phyloP scores from a whole-genome alignment of 2,329 filamentous ascomycete genomes.

The Microcyclosporella mali region DNA sequence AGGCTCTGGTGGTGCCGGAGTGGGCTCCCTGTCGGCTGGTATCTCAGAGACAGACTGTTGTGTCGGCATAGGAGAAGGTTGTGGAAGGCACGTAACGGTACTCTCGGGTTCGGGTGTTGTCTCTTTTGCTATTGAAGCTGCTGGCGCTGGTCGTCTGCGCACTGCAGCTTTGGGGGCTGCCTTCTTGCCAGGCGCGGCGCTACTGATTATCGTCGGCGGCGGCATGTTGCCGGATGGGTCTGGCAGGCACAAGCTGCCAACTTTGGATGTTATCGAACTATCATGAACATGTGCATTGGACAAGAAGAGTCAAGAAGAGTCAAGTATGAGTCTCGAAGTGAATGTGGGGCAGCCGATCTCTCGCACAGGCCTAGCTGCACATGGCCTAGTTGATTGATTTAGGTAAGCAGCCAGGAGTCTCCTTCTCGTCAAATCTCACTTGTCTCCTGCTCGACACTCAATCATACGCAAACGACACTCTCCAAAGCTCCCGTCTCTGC shows the following conservation, averaged over 20 bases:
- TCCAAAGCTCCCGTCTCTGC: not conserved
- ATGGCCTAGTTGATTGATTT: too few species aligned
- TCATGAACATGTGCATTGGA: too few species aligned
- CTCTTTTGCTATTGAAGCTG: conserved; percentile 13
- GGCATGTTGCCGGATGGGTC: conserved; percentile 1
- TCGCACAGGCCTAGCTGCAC: too few species aligned
- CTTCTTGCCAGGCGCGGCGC: conserved; percentile 46
- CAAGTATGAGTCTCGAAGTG: not conserved
- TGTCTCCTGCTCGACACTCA: not conserved
- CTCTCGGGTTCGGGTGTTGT: conserved; percentile 6
- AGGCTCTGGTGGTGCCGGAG: not conserved
- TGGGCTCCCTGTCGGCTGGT: not conserved
- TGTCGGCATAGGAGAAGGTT: conserved; percentile 15
- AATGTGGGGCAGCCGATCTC: too few species aligned
- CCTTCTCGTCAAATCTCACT: too few species aligned
- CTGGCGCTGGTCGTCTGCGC: conserved; percentile 36
- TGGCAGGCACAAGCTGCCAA: conserved; percentile 12
- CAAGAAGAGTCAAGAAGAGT: not conserved
- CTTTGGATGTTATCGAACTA: not conserved
- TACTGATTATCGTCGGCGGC: conserved; percentile 45
- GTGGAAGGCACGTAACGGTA: conserved; percentile 7
- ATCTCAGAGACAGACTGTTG: conserved; percentile 1
- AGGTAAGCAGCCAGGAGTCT: too few species aligned
- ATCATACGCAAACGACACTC: conserved; percentile 6
- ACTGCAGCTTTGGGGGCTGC: conserved; percentile 44